Conservation (phyloP, 768 basidiomycete genomes). For the Mycena sanguinolenta region DNA sequence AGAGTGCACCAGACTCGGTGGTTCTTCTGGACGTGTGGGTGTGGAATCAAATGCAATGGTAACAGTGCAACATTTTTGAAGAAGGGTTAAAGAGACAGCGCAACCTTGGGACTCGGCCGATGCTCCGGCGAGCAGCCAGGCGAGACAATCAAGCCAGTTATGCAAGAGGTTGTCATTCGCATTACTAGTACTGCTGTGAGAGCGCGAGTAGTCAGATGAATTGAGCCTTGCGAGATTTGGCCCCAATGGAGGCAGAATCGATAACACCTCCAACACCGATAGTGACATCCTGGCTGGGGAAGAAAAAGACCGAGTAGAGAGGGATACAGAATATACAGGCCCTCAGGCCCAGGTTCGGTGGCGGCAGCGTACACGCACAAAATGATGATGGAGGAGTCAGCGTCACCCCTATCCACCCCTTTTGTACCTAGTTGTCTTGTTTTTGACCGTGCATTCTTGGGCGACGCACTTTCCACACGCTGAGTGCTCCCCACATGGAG, state of each 20-base stretch:
- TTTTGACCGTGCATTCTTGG: too few relatives aligned
- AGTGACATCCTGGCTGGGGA: too few relatives aligned
- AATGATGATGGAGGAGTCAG: too few relatives aligned
- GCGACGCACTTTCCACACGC: too few relatives aligned
- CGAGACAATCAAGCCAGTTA: conserved; percentile 22
- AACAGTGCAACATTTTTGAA: conserved; percentile 14
- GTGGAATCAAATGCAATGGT: conserved; percentile 14
- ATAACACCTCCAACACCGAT: conserved; percentile 21
- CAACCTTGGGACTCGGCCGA: conserved; percentile 16
- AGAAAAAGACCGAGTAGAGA: too few relatives aligned
- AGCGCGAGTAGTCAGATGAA: conserved; percentile 9
- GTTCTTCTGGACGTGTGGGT: conserved; percentile 10
- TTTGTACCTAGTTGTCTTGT: too few relatives aligned
- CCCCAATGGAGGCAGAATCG: conserved; percentile 25
- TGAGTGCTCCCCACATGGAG: too few relatives aligned
- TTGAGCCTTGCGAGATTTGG: conserved; percentile 8
- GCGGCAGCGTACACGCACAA: too few relatives aligned
- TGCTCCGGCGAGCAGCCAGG: conserved; percentile 16
- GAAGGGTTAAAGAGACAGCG: conserved; percentile 24
- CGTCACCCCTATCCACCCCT: too few relatives aligned
- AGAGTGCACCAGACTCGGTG: conserved; percentile 7
- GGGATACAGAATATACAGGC: too few relatives aligned
- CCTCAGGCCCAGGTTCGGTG: too few relatives aligned
- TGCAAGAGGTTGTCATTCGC: conserved; percentile 13
- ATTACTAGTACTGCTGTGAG: not conserved